Percentiles rank a stretch among this genome's conserved stretches.
Conservation (phyloP, 2,329 filamentous ascomycete species). For the Colletotrichum trifolii region DNA sequence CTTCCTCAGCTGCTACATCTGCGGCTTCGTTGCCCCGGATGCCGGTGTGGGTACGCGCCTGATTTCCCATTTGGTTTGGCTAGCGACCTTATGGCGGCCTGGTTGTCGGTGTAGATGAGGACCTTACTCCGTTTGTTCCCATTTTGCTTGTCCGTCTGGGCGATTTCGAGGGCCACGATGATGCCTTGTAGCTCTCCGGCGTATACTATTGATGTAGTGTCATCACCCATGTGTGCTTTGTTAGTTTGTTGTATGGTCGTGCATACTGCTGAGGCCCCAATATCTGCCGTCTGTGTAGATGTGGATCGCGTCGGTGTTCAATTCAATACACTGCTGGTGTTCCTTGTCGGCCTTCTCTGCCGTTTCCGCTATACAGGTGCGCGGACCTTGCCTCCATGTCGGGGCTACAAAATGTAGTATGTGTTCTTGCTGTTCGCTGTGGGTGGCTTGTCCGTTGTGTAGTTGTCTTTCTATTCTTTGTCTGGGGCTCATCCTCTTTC, state of each 20-base stretch:
- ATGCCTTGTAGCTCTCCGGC: neutral
- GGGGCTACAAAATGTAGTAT: conserved; percentile 6
- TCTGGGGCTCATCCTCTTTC: neutral
- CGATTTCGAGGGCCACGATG: conserved; percentile 11
- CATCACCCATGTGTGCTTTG: too few species aligned
- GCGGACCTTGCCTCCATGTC: conserved; percentile 4
- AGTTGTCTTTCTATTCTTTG: conserved; percentile 2
- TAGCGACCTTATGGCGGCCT: conserved; percentile 4
- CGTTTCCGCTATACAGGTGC: too few species aligned
- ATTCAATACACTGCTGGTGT: too few species aligned
- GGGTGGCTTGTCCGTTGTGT: neutral
- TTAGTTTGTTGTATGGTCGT: too few species aligned
- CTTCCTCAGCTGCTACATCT: too few species aligned
- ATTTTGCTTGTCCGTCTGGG: conserved; percentile 4
- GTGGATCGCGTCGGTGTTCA: too few species aligned
- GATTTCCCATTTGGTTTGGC: conserved; percentile 8
- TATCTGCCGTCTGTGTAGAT: too few species aligned
- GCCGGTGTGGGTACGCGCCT: conserved; percentile 1
- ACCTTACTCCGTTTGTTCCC: conserved; percentile 4
- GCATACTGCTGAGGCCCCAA: too few species aligned
- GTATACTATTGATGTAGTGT: too few species aligned
- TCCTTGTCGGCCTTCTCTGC: too few species aligned
- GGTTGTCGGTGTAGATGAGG: conserved; percentile 14
- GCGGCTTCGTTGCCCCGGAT: conserved; percentile 2
- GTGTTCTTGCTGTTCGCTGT: neutral